Base-by-base conservation (phyloP, 148 eudicot species). In the Vaccinium corymbosum region DNA sequence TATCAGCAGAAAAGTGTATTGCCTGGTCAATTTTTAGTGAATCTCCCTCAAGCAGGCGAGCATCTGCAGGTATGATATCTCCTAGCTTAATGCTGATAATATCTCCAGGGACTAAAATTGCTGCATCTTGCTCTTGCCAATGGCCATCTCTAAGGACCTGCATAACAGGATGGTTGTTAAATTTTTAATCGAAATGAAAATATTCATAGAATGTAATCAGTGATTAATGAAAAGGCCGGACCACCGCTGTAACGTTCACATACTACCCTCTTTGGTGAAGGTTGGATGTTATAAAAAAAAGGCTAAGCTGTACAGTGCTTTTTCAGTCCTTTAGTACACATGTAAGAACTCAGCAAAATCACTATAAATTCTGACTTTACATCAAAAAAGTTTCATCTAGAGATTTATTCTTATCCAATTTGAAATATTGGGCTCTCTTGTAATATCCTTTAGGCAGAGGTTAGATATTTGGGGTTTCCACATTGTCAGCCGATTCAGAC, bases 21-120 rank as follows among this genome's bases (percentile, higher is more conserved):
- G 81, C 95, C 95, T 93, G 95, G 83, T 93, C 95, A 71, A 93
- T 91, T 87, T 84, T 93, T 15, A 91, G 85, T 27, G 94, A 80
- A 85, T 93, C 95, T 82, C 95, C 95, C 90, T 89, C 94, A 72
- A 93, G 95, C 85, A 93, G 89, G 35, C 95, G 94, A 59, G 92
- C 94, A 86, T 93, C 95, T 82, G 95, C 95, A 83, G 94, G 95
- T 80, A 93, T 90, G 84, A 93, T 93, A 85, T 93, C 95, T 62
- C 95, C 95, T 35, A 93, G 90, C 82, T 91, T 93, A 80, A 93
- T 89, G 91, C 94, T 91, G 46, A 93, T 90, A 79, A 93, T 91
- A 79, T 93, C 95, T 77, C 95, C 95, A 10, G 95, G 95, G 70
- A 93, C 95, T 73, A 93, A 84, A 82, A 93, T 50, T 81, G 89